Evolutionary conservation across 352 stramenopile species (phyloP), one percentile per base, ranked within the genome.

Genomic region (Phytophthora macrochlamydospora): DNA sequence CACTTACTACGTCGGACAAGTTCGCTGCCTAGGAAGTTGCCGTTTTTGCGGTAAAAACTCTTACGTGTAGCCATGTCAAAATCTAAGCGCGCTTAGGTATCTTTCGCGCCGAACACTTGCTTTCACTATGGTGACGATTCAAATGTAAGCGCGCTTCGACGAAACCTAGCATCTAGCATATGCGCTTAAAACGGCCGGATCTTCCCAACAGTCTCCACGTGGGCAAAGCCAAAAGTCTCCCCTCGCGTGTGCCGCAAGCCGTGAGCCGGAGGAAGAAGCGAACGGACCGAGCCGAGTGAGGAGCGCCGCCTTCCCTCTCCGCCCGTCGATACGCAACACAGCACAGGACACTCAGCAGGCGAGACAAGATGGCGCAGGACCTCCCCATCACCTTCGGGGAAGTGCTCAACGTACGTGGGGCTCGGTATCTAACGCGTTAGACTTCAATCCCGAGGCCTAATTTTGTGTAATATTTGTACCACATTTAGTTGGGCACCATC

Each of bases 381-480:
- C 84, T 96, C 64, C 88, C 88, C 51, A 96, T 96, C 68, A 94
- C 87, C 44, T 94, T 96, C 72, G 85, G 85, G 50, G 88, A 96
- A 92, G 86, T 94, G 65, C 81, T 96, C 62, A 94, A 96, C 73
- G 88, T 96, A 94, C 62, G 18, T 24, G 18, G 18, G 18, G 18
- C 18, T 24, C 18, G 87, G 90, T 31, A 14, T 11, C 8, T 24
- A 7, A 43, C 30, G 52, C 6, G 50, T 42, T 50, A 18, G 30
- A 54, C 50, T 61, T 9, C 35, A 56, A 4, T 53, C 50, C 50
- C 59, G 18, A 24, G 18, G 18, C 53, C 30, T 60, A 49, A 59
- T 56, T 65, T 53, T 55, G 8, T 37, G 60, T 57, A 50, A 29
- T 50, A 49, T 7, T 43, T 58, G 59, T 56, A 24, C 29, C 56